phyloP scores from a whole-genome alignment of 192 early-diverging fungal genomes.

The Coemansia sp. region DNA sequence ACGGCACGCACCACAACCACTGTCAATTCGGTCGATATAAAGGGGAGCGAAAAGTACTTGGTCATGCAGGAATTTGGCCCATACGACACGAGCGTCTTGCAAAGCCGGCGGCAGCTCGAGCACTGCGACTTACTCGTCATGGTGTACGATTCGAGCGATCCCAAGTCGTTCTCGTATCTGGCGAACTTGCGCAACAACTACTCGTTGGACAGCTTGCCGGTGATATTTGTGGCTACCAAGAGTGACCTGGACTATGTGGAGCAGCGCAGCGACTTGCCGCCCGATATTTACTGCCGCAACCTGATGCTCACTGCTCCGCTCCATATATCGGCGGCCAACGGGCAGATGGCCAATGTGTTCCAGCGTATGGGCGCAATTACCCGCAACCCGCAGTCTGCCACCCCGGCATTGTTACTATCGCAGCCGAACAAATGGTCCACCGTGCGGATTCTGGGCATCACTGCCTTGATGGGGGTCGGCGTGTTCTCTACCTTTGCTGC shows the following conservation, averaged over 20 bases:
- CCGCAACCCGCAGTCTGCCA: constrained; percentile 42
- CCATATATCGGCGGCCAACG: constrained; percentile 82
- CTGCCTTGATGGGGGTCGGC: constrained; percentile 40
- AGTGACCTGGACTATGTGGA: constrained; percentile 86
- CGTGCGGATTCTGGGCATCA: constrained; percentile 28
- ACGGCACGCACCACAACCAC: constrained; percentile 75
- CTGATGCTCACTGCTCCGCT: constrained; percentile 85
- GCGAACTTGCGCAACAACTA: constrained; percentile 78
- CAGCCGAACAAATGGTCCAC: constrained; percentile 39
- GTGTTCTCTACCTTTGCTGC: constrained; percentile 43
- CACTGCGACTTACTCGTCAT: constrained; percentile 89
- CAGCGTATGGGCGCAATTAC: constrained; percentile 72
- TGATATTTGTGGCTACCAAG: constrained; percentile 93
- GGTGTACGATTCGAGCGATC: constrained; percentile 93
- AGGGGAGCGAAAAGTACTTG: constrained; percentile 90
- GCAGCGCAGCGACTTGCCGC: constrained; percentile 77
- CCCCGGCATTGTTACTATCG: constrained; percentile 32
- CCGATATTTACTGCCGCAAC: constrained; percentile 90
- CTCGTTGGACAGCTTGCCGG: constrained; percentile 78
- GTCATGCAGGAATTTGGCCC: constrained; percentile 95
- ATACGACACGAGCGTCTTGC: constrained; percentile 85
- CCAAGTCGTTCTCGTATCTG: constrained; percentile 91
- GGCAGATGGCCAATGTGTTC: constrained; percentile 84
- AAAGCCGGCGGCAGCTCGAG: constrained; percentile 83
- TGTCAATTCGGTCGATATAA: constrained; percentile 94